phyloP scores from a whole-genome alignment of 768 basidiomycete genomes.

The Imleria badia region DNA sequence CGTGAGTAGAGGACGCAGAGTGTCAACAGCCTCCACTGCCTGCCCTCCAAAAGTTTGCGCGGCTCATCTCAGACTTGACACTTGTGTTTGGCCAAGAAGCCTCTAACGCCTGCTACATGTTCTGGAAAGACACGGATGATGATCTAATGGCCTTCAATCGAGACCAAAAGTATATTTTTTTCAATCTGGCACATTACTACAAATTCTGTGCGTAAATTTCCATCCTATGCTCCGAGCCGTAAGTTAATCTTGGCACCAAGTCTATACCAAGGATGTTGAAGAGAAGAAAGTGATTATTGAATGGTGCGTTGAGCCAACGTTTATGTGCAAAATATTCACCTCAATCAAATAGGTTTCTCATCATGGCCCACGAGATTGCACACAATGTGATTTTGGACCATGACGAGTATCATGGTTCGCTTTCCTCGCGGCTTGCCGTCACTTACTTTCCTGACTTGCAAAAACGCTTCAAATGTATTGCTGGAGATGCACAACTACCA shows the following conservation, averaged over 20 bases:
- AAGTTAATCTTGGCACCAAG: not conserved
- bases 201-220: slow-evolving; percentile 3
- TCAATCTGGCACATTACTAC: slow-evolving; percentile 15
- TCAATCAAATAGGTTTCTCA: slow-evolving; percentile 21
- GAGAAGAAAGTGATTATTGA: slow-evolving; percentile 3
- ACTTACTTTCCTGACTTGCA: slow-evolving; percentile 3
- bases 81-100: not conserved
- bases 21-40: not conserved
- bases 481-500: not conserved
- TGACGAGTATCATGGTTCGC: slow-evolving; percentile 26
- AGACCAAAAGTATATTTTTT: slow-evolving; percentile 10
- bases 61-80: slow-evolving; percentile 3
- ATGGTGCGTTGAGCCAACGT: slow-evolving; percentile 7
- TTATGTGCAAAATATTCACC: not conserved
- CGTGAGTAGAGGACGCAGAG: not conserved
- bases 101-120: slow-evolving; percentile 6
- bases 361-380: slow-evolving; percentile 30
- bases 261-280: not conserved
- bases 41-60: slow-evolving; percentile 1
- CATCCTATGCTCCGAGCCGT: no score
- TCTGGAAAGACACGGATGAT: slow-evolving; percentile 19
- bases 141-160: slow-evolving; percentile 21
- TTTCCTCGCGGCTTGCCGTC: slow-evolving; percentile 15
- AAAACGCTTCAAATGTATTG: not conserved
- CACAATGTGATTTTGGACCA: slow-evolving; percentile 24